Percentiles rank a stretch among this genome's conserved stretches.
phyloP scores from a whole-genome alignment of 306 rosid genomes.

The Cucurbita moschata region DNA sequence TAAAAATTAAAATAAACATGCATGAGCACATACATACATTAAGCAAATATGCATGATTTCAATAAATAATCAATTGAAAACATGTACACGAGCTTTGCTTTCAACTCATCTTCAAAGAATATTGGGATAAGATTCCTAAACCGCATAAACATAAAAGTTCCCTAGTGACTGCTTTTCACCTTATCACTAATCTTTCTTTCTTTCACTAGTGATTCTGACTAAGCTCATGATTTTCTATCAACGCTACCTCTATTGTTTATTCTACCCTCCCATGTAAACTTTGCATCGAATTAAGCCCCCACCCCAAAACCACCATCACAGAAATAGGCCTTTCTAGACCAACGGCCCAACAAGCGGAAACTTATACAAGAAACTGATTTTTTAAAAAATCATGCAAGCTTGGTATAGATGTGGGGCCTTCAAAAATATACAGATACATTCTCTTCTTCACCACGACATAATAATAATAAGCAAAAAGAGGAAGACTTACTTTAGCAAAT shows the following conservation, averaged over 20 bases:
- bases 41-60: background rate
- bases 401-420: background rate
- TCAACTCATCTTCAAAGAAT: background rate
- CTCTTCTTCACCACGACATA: background rate
- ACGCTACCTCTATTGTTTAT: background rate
- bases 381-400: background rate
- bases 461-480: background rate
- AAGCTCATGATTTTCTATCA: background rate
- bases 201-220: background rate
- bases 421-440: background rate
- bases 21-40: background rate
- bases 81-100: background rate
- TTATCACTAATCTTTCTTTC: background rate
- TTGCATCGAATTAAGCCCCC: background rate
- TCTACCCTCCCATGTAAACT: background rate
- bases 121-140: background rate
- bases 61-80: background rate
- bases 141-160: background rate
- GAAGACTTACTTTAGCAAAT: slow-evolving; percentile 63
- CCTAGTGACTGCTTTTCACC: background rate
- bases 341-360: background rate
- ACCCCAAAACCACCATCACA: background rate
- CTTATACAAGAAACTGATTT: background rate
- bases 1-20: slow-evolving; percentile 7
- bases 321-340: background rate